These are phyloP conservation scores for Phialophora tarda DNA, from an alignment of 2,329 filamentous ascomycete species.

Conservation along the genomic window DNA sequence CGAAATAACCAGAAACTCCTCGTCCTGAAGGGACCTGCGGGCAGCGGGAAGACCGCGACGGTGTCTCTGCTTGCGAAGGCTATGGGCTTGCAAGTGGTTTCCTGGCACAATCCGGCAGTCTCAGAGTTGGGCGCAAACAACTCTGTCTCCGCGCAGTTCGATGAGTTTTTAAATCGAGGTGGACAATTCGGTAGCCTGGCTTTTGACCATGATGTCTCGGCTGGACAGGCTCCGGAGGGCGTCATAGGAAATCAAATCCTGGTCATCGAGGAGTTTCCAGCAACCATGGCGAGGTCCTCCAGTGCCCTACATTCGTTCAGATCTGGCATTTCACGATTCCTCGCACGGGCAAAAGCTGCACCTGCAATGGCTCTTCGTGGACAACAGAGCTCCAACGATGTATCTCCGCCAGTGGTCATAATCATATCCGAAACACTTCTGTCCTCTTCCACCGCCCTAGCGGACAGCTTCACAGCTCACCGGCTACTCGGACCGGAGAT, in stretches of 20 bases:
- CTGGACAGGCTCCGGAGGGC: slow-evolving; percentile 17
- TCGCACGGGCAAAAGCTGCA: slow-evolving; percentile 70
- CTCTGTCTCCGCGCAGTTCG: slow-evolving; percentile 80
- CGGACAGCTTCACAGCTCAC: slow-evolving; percentile 92
- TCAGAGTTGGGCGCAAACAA: slow-evolving; percentile 64
- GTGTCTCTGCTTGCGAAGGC: slow-evolving; percentile 76
- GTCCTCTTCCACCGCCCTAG: slow-evolving; percentile 80
- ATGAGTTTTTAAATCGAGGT: slow-evolving; percentile 85
- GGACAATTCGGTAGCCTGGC: slow-evolving; percentile 79
- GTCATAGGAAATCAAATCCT: slow-evolving; percentile 61
- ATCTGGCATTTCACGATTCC: slow-evolving; percentile 73
- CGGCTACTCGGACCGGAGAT: slow-evolving; percentile 86
- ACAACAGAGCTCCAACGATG: slow-evolving; percentile 45
- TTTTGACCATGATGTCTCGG: slow-evolving; percentile 40
- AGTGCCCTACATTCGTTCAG: slow-evolving; percentile 72
- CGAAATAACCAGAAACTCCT: slow-evolving; percentile 69
- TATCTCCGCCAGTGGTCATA: slow-evolving; percentile 77
- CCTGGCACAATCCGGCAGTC: slow-evolving; percentile 85
- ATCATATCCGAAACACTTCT: slow-evolving; percentile 89
- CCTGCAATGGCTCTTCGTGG: slow-evolving; percentile 50
- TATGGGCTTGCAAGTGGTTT: slow-evolving; percentile 77
- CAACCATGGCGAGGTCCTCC: slow-evolving; percentile 71
- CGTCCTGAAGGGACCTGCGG: slow-evolving; percentile 86
- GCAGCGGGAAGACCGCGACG: slow-evolving; percentile 91
- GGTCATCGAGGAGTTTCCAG: slow-evolving; percentile 81